A percentile compares a stretch with the other conserved stretches of the same genome.
phyloP scores from a whole-genome alignment of 179 eudicot genomes.

The Dionaea muscipula region DNA sequence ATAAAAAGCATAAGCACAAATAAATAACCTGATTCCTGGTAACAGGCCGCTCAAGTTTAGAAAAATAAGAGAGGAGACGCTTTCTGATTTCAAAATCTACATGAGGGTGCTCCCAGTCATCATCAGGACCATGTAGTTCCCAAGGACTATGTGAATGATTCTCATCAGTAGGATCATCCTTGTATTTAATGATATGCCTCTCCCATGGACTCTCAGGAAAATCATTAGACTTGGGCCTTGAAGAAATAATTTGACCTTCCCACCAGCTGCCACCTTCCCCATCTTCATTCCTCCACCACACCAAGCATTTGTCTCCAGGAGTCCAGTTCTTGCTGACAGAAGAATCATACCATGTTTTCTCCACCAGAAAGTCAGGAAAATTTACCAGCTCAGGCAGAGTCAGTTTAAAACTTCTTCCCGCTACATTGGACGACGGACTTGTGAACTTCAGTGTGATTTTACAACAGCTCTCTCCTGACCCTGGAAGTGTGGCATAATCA shows the following conservation, averaged over 20 bases:
- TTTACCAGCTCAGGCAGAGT: constrained; percentile 69
- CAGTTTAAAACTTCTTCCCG: constrained; percentile 45
- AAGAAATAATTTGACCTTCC: constrained; percentile 56
- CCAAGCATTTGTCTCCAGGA: constrained; percentile 55
- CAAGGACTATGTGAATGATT: constrained; percentile 73
- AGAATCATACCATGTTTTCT: constrained; percentile 63
- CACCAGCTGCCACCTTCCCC: constrained; percentile 86
- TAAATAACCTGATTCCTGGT: constrained; percentile 44
- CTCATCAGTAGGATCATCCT: constrained; percentile 35
- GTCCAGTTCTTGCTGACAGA: constrained; percentile 57
- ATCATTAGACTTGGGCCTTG: constrained; percentile 50
- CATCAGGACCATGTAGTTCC: constrained; percentile 64
- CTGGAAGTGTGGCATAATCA: constrained; percentile 46
- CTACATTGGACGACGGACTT: constrained; percentile 41
- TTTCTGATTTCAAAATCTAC: constrained; percentile 43
- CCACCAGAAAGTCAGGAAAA: constrained; percentile 74
- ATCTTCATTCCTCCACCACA: constrained; percentile 80
- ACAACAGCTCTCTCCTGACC: constrained; percentile 93
- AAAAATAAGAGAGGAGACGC: constrained; percentile 37
- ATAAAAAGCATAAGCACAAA: constrained; percentile 1
- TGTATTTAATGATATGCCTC: constrained; percentile 57
- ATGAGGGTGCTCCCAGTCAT: constrained; percentile 56
- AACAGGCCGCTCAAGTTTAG: constrained; percentile 28
- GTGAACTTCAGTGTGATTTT: constrained; percentile 58
- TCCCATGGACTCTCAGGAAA: constrained; percentile 99